Percentiles rank a stretch among this genome's conserved stretches.
Conservation (phyloP, 108 stramenopile species). For the Cylindrotheca closterium region DNA sequence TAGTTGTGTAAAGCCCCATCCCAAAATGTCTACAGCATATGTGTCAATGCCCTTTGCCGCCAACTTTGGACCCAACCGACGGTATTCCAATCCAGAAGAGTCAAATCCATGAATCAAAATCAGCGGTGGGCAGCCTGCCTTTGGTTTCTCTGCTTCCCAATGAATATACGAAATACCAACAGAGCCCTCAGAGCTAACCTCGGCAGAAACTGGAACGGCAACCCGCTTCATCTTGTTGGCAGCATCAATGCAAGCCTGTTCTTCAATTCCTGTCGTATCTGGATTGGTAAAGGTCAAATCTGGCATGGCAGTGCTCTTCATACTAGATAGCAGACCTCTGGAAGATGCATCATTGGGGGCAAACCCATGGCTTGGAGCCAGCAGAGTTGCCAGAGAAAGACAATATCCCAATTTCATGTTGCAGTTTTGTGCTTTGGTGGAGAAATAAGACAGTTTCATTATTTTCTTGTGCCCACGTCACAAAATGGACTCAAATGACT, state of each 20-base stretch:
- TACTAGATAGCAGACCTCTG: too few species aligned
- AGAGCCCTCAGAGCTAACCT: conserved; percentile 49
- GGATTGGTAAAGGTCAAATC: conserved; percentile 63
- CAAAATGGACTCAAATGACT: too few species aligned
- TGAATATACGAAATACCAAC: conserved; percentile 81
- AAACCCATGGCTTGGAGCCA: too few species aligned
- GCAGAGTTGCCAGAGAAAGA: too few species aligned
- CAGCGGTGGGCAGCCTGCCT: conserved; percentile 22
- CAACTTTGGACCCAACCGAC: conserved; percentile 70
- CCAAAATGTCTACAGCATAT: conserved; percentile 91
- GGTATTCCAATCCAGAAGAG: conserved; percentile 85
- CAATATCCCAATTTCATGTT: too few species aligned
- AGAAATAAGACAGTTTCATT: too few species aligned
- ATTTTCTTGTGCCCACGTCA: too few species aligned
- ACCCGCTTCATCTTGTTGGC: conserved; percentile 67
- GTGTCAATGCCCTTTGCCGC: conserved; percentile 72
- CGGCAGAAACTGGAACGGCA: conserved; percentile 60
- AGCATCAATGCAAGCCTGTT: conserved; percentile 58
- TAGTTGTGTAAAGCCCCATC: conserved; percentile 93
- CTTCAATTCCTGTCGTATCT: conserved; percentile 49
- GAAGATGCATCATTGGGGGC: too few species aligned
- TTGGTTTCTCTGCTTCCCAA: conserved; percentile 39
- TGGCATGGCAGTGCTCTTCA: conserved; percentile 13
- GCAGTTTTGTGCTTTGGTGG: too few species aligned
- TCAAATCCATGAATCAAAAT: conserved; percentile 93